phyloP scores from a whole-genome alignment of 768 basidiomycete species.

The Hydnum rufescens region DNA sequence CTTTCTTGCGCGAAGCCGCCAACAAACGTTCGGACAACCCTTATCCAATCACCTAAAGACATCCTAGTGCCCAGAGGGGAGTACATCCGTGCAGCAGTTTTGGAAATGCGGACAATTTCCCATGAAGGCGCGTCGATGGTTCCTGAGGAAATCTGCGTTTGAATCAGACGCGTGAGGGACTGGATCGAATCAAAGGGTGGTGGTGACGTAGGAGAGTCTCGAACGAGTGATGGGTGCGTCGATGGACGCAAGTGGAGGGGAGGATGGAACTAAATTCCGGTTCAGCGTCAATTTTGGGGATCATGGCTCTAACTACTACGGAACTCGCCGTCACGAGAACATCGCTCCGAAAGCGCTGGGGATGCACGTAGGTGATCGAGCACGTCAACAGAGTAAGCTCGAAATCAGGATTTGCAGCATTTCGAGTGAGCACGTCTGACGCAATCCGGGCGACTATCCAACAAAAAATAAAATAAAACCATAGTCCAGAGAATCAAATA shows the following conservation, averaged over 20 bases:
- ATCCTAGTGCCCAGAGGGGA: slow-evolving; percentile 75
- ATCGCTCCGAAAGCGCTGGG: slow-evolving; percentile 74
- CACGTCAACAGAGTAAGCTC: slow-evolving; percentile 55
- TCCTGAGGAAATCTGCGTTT: slow-evolving; percentile 49
- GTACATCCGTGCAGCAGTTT: slow-evolving; percentile 62
- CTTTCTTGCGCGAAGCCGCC: not conserved
- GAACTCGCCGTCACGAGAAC: slow-evolving; percentile 34
- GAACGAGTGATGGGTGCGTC: slow-evolving; percentile 9
- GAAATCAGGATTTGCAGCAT: slow-evolving; percentile 46
- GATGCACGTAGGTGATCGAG: slow-evolving; percentile 36
- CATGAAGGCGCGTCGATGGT: slow-evolving; percentile 76
- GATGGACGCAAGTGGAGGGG: slow-evolving; percentile 13
- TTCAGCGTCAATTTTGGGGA: no score
- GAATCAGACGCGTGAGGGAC: slow-evolving; percentile 37
- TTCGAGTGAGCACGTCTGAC: slow-evolving; percentile 53
- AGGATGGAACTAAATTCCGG: slow-evolving; percentile 12
- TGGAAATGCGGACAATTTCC: slow-evolving; percentile 53
- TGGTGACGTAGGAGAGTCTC: not conserved
- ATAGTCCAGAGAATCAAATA: not conserved
- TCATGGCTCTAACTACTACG: not conserved
- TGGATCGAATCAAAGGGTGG: slow-evolving; percentile 37
- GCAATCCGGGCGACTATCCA: slow-evolving; percentile 54
- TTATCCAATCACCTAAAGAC: slow-evolving; percentile 68
- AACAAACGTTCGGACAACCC: slow-evolving; percentile 52
- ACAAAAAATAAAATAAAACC: slow-evolving; percentile 24